Evolutionary conservation across 768 basidiomycete species (phyloP), one percentile per base, ranked within the genome.

Genomic region (Ramaria rubella): DNA sequence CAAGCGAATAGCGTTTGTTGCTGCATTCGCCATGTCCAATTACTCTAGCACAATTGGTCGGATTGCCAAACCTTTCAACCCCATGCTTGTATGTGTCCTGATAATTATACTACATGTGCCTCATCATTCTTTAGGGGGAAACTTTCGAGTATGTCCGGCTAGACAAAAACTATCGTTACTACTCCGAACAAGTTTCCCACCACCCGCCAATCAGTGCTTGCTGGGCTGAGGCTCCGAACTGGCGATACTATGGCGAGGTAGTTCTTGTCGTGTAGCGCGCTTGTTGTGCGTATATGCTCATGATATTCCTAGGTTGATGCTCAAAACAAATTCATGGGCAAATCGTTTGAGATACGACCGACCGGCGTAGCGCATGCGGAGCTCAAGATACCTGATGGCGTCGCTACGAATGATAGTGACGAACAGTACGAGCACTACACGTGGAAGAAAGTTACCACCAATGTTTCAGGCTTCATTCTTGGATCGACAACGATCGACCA

Each of bases 181-280:
- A 95, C 33, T 93, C 91, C 1, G 95, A 99, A 67, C 94, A 98
- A 78, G 95, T 98, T 59, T 93, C 87, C 65, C 94, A 97, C 69
- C 95, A 97, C 69, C 95, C 95, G 5, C 94, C 94, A 0, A 93
- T 97, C 49, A 93, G 91, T 4, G 94, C 94, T 7, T 97, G 94
- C 68, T 95, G 90, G 83, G 89, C 88, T 1, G 94, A 98, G 69
- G 85, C 89, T 0, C 90, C 90, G 0, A 71, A 73, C 38, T 98
- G 93, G 93, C 81, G 83, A 57, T 98, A 96, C 69, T 96, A 80
- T 60, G 93, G 94, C 64, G 90, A 92, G 75, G 87, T 85, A 12
- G 70, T 50, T 6, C 17, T 27, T 15, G 34, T 26, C 5, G 21
- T 21, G 36, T 43, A 12, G 42, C 12, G 7, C 4, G 8, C 45